These are phyloP conservation scores for Strobilomyces echinocephalus DNA, from an alignment of 768 basidiomycete genomes.

Conservation along the genomic window DNA sequence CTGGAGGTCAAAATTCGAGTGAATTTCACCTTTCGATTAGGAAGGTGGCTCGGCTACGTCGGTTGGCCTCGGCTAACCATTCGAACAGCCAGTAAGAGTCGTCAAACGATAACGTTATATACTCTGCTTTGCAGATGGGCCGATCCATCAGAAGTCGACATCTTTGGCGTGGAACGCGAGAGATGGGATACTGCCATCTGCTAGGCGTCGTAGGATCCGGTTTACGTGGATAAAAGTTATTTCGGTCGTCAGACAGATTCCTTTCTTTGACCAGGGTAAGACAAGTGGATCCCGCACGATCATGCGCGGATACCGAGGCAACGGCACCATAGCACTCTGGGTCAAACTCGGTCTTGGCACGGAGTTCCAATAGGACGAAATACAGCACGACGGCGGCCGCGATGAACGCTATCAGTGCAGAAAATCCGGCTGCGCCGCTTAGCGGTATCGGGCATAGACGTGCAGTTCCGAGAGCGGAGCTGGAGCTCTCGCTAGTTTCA, in stretches of 20 bases:
- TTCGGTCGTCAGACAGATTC: background rate
- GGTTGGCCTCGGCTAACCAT: too few relatives aligned
- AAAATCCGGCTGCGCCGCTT: background rate
- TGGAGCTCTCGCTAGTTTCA: background rate
- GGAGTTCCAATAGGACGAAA: slow-evolving; percentile 13
- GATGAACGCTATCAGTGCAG: slow-evolving; percentile 18
- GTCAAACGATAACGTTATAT: too few relatives aligned
- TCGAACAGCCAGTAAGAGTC: too few relatives aligned
- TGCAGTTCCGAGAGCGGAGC: background rate
- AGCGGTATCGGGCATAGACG: slow-evolving; percentile 5
- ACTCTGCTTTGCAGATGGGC: too few relatives aligned
- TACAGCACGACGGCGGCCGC: slow-evolving; percentile 22
- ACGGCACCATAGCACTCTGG: background rate
- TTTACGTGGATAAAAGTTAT: background rate
- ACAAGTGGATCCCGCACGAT: background rate
- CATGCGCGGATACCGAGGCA: too few relatives aligned
- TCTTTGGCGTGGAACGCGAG: slow-evolving; percentile 24
- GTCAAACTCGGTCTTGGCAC: background rate
- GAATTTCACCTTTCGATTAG: too few relatives aligned
- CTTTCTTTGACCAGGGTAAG: background rate
- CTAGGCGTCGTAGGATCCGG: background rate
- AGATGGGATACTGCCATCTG: slow-evolving; percentile 34
- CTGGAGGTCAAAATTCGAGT: too few relatives aligned
- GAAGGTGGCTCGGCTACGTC: too few relatives aligned
- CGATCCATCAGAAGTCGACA: background rate